A percentile compares a stretch with the other conserved stretches of the same genome.
Evolutionary conservation across 1,284 basidiomycete genomes (phyloP).

Genomic region (Apiotrichum gamsii): DNA sequence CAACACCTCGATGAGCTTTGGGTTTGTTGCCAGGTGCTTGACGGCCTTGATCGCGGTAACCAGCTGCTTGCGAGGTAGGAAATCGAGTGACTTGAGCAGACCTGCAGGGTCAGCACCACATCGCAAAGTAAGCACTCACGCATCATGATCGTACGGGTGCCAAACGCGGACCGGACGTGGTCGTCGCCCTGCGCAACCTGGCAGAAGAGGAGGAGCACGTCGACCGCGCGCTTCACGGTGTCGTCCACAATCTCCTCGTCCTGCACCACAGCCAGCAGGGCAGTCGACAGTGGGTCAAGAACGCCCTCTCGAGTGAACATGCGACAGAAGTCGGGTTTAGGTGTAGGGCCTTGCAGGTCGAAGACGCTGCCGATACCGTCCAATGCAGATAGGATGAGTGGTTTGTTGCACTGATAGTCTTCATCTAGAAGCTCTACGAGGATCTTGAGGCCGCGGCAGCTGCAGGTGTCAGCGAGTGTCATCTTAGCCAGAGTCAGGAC

Average conservation of each 20-base stretch:
- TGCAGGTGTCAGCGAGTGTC: constrained; percentile 38
- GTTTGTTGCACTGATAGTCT: constrained; percentile 80
- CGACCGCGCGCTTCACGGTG: constrained; percentile 80
- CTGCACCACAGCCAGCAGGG: constrained; percentile 78
- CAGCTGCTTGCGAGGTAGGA: constrained; percentile 74
- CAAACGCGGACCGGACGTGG: constrained; percentile 83
- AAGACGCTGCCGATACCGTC: constrained; percentile 93
- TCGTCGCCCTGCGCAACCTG: constrained; percentile 92
- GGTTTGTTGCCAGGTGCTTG: constrained; percentile 91
- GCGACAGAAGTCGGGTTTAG: constrained; percentile 94
- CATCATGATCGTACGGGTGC: constrained; percentile 78
- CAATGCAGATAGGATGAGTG: constrained; percentile 87
- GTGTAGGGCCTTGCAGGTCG: constrained; percentile 85
- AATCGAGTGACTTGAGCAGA: constrained; percentile 71
- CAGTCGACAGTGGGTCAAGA: constrained; percentile 83
- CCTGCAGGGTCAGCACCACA: constrained; percentile 51
- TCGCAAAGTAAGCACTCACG: constrained; percentile 55
- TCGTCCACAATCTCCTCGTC: constrained; percentile 62
- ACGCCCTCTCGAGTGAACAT: constrained; percentile 96
- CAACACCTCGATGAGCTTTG: constrained; percentile 79
- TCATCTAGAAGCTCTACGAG: constrained; percentile 94
- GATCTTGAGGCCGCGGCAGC: constrained; percentile 86
- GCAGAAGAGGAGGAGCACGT: constrained; percentile 85
- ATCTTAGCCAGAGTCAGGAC: constrained; percentile 4
- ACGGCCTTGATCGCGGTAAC: constrained; percentile 88